phyloP scores from a whole-genome alignment of 148 eudicot species.

The Nyssa sinensis region DNA sequence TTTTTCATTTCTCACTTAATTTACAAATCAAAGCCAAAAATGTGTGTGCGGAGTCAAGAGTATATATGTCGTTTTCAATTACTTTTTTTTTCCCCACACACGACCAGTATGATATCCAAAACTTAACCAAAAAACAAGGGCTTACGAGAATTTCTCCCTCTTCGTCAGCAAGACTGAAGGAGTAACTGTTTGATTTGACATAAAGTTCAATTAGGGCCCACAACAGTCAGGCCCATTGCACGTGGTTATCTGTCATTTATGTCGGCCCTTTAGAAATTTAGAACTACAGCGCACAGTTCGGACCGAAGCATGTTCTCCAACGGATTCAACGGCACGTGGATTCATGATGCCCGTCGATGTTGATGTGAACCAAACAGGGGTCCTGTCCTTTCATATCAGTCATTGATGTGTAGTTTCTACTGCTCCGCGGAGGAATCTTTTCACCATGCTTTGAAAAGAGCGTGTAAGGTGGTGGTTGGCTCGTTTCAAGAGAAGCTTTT shows the following conservation, averaged over 20 bases:
- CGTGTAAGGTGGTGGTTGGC: too few species aligned
- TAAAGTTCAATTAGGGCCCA: slow-evolving; percentile 31
- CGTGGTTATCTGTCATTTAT: slow-evolving; percentile 18
- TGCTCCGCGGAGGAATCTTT: not conserved
- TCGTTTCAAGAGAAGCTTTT: too few species aligned
- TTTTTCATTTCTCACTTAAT: too few species aligned
- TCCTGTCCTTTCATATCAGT: too few species aligned
- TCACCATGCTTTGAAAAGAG: not conserved
- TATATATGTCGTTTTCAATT: slow-evolving; percentile 1
- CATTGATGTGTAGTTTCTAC: not conserved
- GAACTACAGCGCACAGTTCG: slow-evolving; percentile 6
- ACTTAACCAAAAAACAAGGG: slow-evolving; percentile 2
- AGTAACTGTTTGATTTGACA: slow-evolving; percentile 22
- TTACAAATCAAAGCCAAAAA: too few species aligned
- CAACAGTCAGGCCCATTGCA: slow-evolving; percentile 17
- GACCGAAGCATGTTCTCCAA: not conserved
- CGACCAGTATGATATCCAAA: not conserved
- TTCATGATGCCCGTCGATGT: not conserved
- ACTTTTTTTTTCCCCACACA: not conserved
- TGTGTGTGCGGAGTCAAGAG: not conserved
- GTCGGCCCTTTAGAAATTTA: slow-evolving; percentile 42
- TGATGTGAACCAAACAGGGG: too few species aligned
- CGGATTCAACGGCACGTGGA: slow-evolving; percentile 7
- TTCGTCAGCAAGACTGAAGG: not conserved
- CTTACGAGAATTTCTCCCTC: slow-evolving; percentile 7